Evolutionary conservation across 352 stramenopile species (phyloP), one percentile per base, ranked within the genome.

Genomic region (Pythium chondricola): DNA sequence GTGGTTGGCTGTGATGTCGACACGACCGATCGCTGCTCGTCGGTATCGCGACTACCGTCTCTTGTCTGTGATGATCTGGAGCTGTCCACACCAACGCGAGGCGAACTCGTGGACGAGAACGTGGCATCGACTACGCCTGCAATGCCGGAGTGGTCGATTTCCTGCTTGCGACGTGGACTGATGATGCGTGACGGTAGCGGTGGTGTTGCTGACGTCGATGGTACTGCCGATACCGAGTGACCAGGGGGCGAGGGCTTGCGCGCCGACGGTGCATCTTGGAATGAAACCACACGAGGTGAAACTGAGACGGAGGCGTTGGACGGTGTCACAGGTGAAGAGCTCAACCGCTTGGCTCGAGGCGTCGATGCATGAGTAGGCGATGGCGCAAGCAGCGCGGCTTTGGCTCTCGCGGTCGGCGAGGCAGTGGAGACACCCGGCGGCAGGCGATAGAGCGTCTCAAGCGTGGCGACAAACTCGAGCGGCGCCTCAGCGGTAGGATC

Each of bases 11-110:
- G 63, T 4, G 63, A 56, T 3, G 65, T 67, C 0, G 66, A 76
- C 35, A 68, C 48, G 21, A 75, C 49, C 18, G 75, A 87, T 21
- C 56, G 67, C 16, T 63, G 70, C 29, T 87, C 74, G n/a, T 87
- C 73, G 11, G 33, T 56, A 9, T 35, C 42, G 35, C 32, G n/a
- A 36, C 39, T 55, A 32, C 45, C 47, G 6, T 62, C 46, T 20
- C 54, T 46, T 6, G 25, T 22, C 17, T 49, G 46, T 7, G 46
- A 62, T 3, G 40, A 25, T 3, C 54, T 31, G 6, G 37, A 29
- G 3, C 4, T 16, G 1, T 62, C 48, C 5, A 43, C 25, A n/a
- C 46, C 43, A 37, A 40, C 42, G 11, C 54, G 54, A 40, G 54
- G 52, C 8, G 54, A 56, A 7, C 25, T 31, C 6, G 35, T 31